Percentiles rank a stretch among this genome's conserved stretches.
These are phyloP conservation scores for Verticillium klebahnii DNA, from an alignment of 2,329 filamentous ascomycete species.

Conservation along the genomic window DNA sequence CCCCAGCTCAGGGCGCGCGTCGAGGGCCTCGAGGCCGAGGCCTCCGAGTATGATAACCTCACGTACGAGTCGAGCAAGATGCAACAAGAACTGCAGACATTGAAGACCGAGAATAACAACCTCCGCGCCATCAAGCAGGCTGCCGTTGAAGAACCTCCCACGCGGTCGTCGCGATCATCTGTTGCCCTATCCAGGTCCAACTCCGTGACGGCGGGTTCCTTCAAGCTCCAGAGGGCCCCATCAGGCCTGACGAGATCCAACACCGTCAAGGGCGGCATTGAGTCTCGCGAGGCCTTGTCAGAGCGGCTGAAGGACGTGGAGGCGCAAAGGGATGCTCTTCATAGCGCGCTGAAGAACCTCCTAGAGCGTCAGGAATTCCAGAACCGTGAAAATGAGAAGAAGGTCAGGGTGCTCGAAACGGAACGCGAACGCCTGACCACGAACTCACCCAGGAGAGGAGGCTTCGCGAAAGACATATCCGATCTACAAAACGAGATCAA, in stretches of 20 bases:
- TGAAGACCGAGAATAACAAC: constrained; percentile 64
- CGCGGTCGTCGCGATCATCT: constrained; percentile 17
- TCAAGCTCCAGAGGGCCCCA: constrained; percentile 29
- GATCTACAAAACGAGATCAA: constrained; percentile 81
- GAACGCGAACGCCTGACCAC: constrained; percentile 72
- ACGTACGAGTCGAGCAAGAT: constrained; percentile 78
- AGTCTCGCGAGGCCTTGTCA: constrained; percentile 64
- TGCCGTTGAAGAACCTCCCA: constrained; percentile 7
- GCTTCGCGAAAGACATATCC: constrained; percentile 79
- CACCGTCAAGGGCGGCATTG: constrained; percentile 41
- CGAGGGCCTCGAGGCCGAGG: constrained; percentile 72
- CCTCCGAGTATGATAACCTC: constrained; percentile 66
- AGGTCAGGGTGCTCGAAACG: constrained; percentile 67
- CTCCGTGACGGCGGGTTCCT: constrained; percentile 56
- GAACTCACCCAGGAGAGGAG: constrained; percentile 65
- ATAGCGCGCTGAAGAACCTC: constrained; percentile 78
- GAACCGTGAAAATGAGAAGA: constrained; percentile 77
- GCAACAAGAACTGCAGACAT: constrained; percentile 75
- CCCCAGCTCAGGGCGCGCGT: constrained; percentile 72
- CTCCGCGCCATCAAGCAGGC: constrained; percentile 38
- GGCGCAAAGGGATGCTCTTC: constrained; percentile 86
- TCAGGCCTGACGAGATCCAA: constrained; percentile 55
- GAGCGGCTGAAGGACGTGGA: constrained; percentile 90
- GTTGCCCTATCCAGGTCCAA: constrained; percentile 60
- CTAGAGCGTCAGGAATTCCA: constrained; percentile 83